Evolutionary conservation across 306 rosid species (phyloP).

Genomic region (Ochetophila trinervis): DNA sequence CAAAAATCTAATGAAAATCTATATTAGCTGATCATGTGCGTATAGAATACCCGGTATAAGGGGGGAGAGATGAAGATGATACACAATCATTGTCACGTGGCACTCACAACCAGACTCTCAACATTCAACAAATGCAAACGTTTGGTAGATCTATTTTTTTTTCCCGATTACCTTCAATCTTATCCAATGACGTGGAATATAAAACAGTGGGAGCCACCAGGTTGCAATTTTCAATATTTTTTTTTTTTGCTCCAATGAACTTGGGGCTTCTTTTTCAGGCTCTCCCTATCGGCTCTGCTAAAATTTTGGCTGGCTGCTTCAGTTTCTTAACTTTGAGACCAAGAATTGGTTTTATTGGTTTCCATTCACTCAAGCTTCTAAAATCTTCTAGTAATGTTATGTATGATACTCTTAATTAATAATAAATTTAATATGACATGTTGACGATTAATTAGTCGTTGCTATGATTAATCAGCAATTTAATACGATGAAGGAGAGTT

Average conservation of each 20-base stretch:
- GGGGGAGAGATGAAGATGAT: neutral
- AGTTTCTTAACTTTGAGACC: neutral
- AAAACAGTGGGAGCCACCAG: conserved; percentile 5
- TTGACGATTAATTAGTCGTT: too few species aligned
- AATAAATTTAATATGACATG: too few species aligned
- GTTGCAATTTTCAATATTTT: conserved; percentile 1
- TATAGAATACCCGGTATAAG: too few species aligned
- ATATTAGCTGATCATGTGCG: too few species aligned
- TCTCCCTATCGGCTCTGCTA: neutral
- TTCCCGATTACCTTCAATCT: conserved; percentile 25
- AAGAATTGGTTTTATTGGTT: neutral
- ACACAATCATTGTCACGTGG: conserved; percentile 23
- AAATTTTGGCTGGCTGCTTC: conserved; percentile 2
- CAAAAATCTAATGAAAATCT: too few species aligned
- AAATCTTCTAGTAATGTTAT: too few species aligned
- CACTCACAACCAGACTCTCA: neutral
- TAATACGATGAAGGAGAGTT: too few species aligned
- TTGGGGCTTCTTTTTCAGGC: too few species aligned
- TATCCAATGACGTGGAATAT: conserved; percentile 40
- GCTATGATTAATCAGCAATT: too few species aligned
- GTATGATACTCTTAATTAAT: too few species aligned
- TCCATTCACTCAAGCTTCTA: too few species aligned
- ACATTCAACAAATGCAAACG: neutral
- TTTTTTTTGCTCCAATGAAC: neutral
- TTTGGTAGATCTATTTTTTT: conserved; percentile 16